phyloP scores from a whole-genome alignment of 495 filamentous ascomycete species.

The Halenospora varia region DNA sequence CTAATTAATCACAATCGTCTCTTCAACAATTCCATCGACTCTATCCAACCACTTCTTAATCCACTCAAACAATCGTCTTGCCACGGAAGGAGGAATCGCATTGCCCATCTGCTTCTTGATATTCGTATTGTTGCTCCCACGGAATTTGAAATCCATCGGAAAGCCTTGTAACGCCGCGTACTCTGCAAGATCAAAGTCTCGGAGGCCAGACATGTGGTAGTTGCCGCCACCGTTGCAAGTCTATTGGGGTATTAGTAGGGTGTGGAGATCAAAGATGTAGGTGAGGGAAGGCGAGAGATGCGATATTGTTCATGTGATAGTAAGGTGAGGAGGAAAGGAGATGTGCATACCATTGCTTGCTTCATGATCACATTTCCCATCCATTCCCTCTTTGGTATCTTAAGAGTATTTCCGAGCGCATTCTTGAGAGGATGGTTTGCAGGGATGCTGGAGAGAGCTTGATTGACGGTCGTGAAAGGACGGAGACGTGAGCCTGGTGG shows the following conservation, averaged over 20 bases:
- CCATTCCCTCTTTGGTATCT: no score
- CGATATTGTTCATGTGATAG: no score
- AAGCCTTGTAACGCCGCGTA: conserved; percentile 76
- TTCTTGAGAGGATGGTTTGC: no score
- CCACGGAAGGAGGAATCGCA: conserved; percentile 69
- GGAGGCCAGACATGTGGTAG: conserved; percentile 66
- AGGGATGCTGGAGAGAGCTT: conserved; percentile 37
- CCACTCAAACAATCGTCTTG: conserved; percentile 53
- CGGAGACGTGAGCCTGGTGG: conserved; percentile 20
- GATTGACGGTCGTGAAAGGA: conserved; percentile 40
- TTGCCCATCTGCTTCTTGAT: conserved; percentile 74
- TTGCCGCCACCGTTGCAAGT: conserved; percentile 65
- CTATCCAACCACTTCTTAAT: conserved; percentile 52
- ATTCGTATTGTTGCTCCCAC: conserved; percentile 19
- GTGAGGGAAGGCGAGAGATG: no score
- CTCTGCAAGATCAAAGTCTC: conserved; percentile 68
- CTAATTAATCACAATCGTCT: conserved; percentile 6
- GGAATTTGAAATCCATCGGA: conserved; percentile 60
- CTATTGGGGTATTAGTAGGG: no score
- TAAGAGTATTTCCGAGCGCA: no score
- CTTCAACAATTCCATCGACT: conserved; percentile 43
- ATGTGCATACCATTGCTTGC: no score
- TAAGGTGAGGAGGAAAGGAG: no score
- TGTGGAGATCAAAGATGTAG: no score
- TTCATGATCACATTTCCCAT: conserved; percentile 47